Evolutionary conservation across 768 basidiomycete species (phyloP).

Genomic region (Rhodotorula graminis): DNA sequence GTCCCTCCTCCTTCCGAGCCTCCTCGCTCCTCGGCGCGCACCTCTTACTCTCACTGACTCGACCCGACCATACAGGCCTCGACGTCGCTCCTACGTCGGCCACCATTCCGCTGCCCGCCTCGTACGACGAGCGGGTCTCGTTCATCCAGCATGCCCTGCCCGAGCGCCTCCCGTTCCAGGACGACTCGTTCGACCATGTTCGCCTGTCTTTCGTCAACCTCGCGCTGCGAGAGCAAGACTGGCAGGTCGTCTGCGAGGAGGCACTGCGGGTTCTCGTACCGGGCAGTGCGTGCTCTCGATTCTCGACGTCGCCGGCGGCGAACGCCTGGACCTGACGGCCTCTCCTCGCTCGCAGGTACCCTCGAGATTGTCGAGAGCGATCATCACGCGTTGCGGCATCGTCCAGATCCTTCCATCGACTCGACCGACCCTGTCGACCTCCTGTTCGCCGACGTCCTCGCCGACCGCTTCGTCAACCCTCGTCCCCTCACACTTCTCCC

Average conservation of each 20-base stretch:
- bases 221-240: slow-evolving; percentile 8
- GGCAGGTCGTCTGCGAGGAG: slow-evolving; percentile 7
- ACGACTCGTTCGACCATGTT: slow-evolving; percentile 23
- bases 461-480: slow-evolving; percentile 14
- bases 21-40: too few species aligned
- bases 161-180: slow-evolving; percentile 5
- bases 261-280: slow-evolving; percentile 5
- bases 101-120: neutral
- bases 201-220: neutral
- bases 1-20: neutral
- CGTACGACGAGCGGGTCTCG: neutral
- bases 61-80: neutral
- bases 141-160: slow-evolving; percentile 14
- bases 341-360: neutral
- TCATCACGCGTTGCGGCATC: neutral
- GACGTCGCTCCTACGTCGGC: neutral
- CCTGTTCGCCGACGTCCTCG: slow-evolving; percentile 7
- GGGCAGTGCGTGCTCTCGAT: slow-evolving; percentile 3
- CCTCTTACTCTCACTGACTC: too few species aligned
- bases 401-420: neutral
- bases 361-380: slow-evolving; percentile 24
- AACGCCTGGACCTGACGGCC: too few species aligned
- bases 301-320: too few species aligned
- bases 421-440: neutral
- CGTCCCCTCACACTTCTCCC: slow-evolving; percentile 16